Evolutionary conservation across 306 rosid species (phyloP), one percentile per base, ranked within the genome.

Genomic region (Glycine tomentella): DNA sequence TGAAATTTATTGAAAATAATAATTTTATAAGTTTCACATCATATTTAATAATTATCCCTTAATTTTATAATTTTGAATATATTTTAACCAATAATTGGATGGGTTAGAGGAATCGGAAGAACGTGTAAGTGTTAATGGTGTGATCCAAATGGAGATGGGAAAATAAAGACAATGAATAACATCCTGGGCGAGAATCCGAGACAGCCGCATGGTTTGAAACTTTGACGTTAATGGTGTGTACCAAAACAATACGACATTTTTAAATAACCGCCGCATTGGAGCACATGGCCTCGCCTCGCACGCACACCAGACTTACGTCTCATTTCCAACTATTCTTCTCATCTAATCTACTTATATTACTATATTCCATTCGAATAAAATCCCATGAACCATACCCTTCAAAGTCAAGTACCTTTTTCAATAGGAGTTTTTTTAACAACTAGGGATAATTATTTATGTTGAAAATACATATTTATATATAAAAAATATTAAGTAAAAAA

Each of bases 251-350:
- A 16, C 53, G 4, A 78, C 55, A 38, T 52, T 62, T 70, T 50
- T 59, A 72, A 66, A 83, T 53, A 77, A 61, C 69, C 74, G 82
- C 82, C 82, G 79, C 75, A 62, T 62, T 10, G 36, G 1, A 51
- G 78, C 86, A 82, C 86, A 77, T 82, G 86, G 74, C 74, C 57
- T 76, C 31, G 31, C 31, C 31, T 25, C 44, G 36, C 52, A 50
- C 44, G 36, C 52, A 50, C 84, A 12, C 8, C 48, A 17, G 10
- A 17, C 58, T 76, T 40, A 50, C 58, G 59, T 68, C 77, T 49
- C 78, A 16, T 6, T 15, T 38, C 67, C 15, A 58, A 58, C 51
- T 52, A 5, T 82, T 7, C 44, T 38, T 38, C 44, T 4, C 44
- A 38, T 38, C 44, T 5, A 38, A 34, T 25, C 31, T 34, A 34